Base-by-base conservation (phyloP, 2,329 filamentous ascomycete species). In the Aspergillus candidus region DNA sequence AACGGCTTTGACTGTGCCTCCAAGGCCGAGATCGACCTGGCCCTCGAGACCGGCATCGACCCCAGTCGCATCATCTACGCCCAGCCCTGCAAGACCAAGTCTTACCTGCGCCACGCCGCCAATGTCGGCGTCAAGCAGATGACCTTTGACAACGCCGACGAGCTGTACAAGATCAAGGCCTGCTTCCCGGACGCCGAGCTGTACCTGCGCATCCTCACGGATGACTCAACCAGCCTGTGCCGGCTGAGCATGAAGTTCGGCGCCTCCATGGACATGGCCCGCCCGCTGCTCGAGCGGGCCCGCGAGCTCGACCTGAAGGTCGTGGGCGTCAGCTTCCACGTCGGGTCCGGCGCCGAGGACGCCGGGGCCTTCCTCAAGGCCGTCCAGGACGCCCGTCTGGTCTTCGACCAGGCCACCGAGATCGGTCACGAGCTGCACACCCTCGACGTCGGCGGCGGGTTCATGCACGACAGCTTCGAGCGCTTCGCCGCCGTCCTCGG, bases 51-150 rank as follows among this genome's bases (percentile, higher is more conserved):
- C 66, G 90, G 89, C 57, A 78, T 94, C 55, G 83, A 87, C 62
- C 87, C 93, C 11, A 80, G 83, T 54, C 89, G 91, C 67, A 94
- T 98, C 75, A 96, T 98, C 72, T 98, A 97, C 65, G 93, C 93
- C 39, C 93, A 98, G 73, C 93, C 93, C 44, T 97, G 93, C 86
- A 98, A 98, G 82, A 98, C 93, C 61, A 94, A 93, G 74, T 96
- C 91, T 38, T 97, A 96, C 69, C 78, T 98, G 51, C 88, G 90
- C 63, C 94, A 90, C 62, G 93, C 94, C 53, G 82, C 86, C 61
- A 79, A 82, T 63, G 76, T 83, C 55, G 86, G 85, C 56, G 93
- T 98, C 65, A 91, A 86, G 73, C 88, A 95, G 76, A 97, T 98
- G 91, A 98, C 93, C 2, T 97, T 98, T 65, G 93, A 98, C 78